These are phyloP conservation scores for Spatholobus suberectus DNA, from an alignment of 306 rosid species.

Conservation along the genomic window DNA sequence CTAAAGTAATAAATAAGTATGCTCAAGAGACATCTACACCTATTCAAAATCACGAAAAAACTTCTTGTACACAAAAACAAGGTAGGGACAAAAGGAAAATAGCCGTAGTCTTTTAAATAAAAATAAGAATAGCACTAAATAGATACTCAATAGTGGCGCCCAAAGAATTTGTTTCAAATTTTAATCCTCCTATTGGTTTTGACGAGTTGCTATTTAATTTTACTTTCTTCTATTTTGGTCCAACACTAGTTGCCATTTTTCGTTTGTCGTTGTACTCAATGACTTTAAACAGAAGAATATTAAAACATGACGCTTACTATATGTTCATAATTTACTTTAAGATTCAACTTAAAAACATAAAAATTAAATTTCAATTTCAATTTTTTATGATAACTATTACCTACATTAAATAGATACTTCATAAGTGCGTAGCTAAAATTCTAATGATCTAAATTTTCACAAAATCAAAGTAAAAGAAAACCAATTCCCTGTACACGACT, in stretches of 20 bases:
- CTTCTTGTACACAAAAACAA: no score
- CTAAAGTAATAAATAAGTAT: no score
- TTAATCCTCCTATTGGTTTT: background rate
- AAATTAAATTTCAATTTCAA: background rate
- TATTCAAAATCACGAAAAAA: no score
- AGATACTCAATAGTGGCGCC: background rate
- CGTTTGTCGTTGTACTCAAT: background rate
- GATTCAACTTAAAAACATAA: background rate
- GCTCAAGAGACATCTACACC: no score
- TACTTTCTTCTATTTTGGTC: background rate
- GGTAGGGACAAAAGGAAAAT: no score
- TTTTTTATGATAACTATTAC: background rate
- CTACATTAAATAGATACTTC: background rate
- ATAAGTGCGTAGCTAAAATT: no score
- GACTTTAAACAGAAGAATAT: background rate
- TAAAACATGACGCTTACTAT: background rate
- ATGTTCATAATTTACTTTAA: background rate
- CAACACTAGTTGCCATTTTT: background rate
- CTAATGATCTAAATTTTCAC: no score
- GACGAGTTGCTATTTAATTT: background rate
- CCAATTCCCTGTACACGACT: background rate
- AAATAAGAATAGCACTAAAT: background rate
- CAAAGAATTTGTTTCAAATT: background rate
- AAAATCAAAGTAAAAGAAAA: background rate
- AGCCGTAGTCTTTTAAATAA: background rate